Evolutionary conservation across 2,329 filamentous ascomycete species (phyloP).

Genomic region (Nothopassalora personata): DNA sequence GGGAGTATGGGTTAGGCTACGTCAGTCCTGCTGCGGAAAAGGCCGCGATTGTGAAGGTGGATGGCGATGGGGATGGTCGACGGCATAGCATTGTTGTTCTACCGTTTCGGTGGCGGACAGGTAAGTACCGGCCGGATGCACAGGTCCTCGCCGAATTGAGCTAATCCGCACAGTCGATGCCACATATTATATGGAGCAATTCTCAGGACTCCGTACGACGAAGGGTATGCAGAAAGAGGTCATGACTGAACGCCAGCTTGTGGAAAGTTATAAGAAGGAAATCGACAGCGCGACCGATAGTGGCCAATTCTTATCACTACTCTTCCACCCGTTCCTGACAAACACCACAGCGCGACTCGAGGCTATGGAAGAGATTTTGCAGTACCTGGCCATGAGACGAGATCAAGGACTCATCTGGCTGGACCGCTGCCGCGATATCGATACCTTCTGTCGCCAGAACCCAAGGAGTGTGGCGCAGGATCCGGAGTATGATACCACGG

Average conservation of each 20-base stretch:
- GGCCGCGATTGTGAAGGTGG: slow-evolving; percentile 18
- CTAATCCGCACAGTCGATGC: slow-evolving; percentile 25
- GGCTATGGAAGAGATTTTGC: slow-evolving; percentile 27
- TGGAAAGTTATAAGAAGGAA: slow-evolving; percentile 19
- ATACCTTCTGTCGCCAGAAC: slow-evolving; percentile 24
- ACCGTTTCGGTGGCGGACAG: slow-evolving; percentile 27
- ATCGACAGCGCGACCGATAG: slow-evolving; percentile 28
- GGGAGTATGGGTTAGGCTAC: slow-evolving; percentile 28
- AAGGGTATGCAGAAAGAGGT: slow-evolving; percentile 23
- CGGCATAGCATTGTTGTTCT: slow-evolving; percentile 22
- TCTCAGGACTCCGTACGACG: slow-evolving; percentile 24
- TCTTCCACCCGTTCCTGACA: slow-evolving; percentile 33
- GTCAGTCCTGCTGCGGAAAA: slow-evolving; percentile 31
- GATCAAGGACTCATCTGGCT: slow-evolving; percentile 28
- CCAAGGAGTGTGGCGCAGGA: slow-evolving; percentile 23
- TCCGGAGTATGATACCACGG: slow-evolving; percentile 28
- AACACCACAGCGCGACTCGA: slow-evolving; percentile 20
- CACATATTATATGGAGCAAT: slow-evolving; percentile 32
- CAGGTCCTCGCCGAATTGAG: background rate
- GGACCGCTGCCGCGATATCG: slow-evolving; percentile 27
- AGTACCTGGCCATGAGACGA: slow-evolving; percentile 24
- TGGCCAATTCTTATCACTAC: slow-evolving; percentile 26
- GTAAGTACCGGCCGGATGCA: background rate
- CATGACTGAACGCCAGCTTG: slow-evolving; percentile 20
- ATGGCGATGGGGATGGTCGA: background rate